Percentiles rank a stretch among this genome's conserved stretches.
phyloP scores from a whole-genome alignment of 1,284 basidiomycete species.

The Leccinum subatratum region DNA sequence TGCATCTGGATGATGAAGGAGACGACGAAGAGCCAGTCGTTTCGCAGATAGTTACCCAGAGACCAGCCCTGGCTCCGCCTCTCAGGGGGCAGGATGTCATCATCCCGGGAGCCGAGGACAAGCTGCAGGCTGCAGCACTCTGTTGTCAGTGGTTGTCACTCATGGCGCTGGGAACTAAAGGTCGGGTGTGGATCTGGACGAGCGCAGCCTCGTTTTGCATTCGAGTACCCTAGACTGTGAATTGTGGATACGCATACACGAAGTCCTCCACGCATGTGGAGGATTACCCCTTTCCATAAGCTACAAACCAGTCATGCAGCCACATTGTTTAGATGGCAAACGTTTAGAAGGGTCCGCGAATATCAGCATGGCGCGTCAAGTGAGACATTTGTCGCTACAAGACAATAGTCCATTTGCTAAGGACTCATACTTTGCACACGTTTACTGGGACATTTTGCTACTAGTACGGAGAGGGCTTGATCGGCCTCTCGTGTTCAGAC shows the following conservation, averaged over 20 bases:
- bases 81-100: conserved; percentile 19
- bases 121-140: conserved; percentile 38
- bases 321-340: too few species aligned
- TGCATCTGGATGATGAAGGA: conserved; percentile 31
- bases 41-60: conserved; percentile 7
- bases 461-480: too few species aligned
- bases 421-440: too few species aligned
- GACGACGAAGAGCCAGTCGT: conserved; percentile 23
- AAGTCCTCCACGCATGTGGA: not conserved
- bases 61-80: conserved; percentile 22
- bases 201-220: conserved; percentile 4
- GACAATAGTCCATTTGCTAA: too few species aligned
- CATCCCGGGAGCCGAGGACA: conserved; percentile 12
- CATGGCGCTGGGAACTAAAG: conserved; percentile 25
- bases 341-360: too few species aligned
- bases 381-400: too few species aligned
- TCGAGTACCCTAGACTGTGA: not conserved
- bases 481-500: too few species aligned
- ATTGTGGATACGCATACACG: conserved; percentile 1
- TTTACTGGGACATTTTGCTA: too few species aligned
- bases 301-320: conserved; percentile 40
- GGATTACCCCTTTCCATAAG: not conserved
- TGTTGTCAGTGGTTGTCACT: conserved; percentile 42
- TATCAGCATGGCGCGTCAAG: too few species aligned
- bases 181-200: conserved; percentile 30